Base-by-base conservation (phyloP, 1,284 basidiomycete species). In the Sparassis latifolia region DNA sequence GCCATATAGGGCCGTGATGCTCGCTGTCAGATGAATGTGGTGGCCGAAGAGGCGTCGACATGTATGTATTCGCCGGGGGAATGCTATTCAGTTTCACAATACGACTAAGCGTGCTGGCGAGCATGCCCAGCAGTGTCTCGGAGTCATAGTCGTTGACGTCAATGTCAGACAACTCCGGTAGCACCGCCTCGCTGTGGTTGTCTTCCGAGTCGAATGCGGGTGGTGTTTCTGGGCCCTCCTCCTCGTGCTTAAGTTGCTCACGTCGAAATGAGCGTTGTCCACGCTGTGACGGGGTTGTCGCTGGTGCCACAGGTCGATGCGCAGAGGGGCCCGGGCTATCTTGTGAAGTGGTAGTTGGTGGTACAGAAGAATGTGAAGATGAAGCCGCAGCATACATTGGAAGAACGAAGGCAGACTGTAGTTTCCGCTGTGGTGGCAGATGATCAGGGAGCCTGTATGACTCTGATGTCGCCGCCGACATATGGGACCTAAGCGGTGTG, bases 81-180 rank as follows among this genome's bases (percentile, higher is more conserved):
- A 47, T 71, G 75, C 71, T 97, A 2, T 84, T 82, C 55, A 62
- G 55, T 41, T 57, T 53, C 3, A 96, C 93, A 64, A 98, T 97
- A 68, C 94, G 91, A 44, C 91, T 85, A 52, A 99, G 78, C 10
- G 98, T 74, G 2, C 84, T 83, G 0, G 96, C 94, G n/a, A 99
- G 84, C 10, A 97, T 82, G 33, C 82, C 83, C 43, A 99, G 77
- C 9, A 99, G 79, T 50, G 93, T 82, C 5, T 75, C 67, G 1
- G 85, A 72, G 1, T 81, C 80, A 62, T 84, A 86, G 7, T 76
- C 66, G 57, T 87, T 78, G 62, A 88, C 79, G 65, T 86, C 81
- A 53, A 82, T 51, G 28, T 57, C 45, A 12, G 55, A 45, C 2
- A 50, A 32, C 5, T 54, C 46, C 20, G 55, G 48, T 20, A 20